Conservation (phyloP, 495 filamentous ascomycete species). For the Lasiosphaeriaceae sp. region DNA sequence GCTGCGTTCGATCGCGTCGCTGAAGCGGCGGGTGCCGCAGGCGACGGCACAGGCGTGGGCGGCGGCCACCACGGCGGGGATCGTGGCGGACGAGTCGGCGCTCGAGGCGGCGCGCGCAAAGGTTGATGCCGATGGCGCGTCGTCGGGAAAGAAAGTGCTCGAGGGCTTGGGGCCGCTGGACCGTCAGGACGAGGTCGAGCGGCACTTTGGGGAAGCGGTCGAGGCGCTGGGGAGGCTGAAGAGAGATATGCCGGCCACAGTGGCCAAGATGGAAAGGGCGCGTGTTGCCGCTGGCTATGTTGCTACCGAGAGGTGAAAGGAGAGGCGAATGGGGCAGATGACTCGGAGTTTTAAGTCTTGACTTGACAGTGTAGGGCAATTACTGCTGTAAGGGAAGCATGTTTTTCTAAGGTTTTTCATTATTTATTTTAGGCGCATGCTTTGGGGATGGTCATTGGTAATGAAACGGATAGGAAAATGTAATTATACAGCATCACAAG, state of each 20-base stretch:
- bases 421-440: no score
- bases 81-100: conserved; percentile 47
- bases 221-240: conserved; percentile 51
- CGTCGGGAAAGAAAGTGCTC: conserved; percentile 16
- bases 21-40: conserved; percentile 65
- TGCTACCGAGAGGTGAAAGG: conserved; percentile 32
- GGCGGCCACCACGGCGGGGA: conserved; percentile 40
- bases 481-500: background rate
- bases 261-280: conserved; percentile 77
- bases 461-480: background rate
- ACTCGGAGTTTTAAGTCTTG: no score
- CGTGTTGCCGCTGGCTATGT: conserved; percentile 62
- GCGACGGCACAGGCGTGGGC: conserved; percentile 54
- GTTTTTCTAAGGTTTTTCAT: no score
- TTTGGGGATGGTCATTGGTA: background rate
- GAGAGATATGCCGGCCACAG: conserved; percentile 62
- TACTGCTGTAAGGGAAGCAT: no score
- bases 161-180: conserved; percentile 33
- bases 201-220: conserved; percentile 47
- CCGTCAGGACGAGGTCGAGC: conserved; percentile 48
- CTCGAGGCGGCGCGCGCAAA: conserved; percentile 26
- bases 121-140: conserved; percentile 15
- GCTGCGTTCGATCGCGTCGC: conserved; percentile 64
- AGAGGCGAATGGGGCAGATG: no score
- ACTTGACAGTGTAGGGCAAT: no score